Conservation (phyloP, 148 eudicot species). For the Polygonum aviculare region DNA sequence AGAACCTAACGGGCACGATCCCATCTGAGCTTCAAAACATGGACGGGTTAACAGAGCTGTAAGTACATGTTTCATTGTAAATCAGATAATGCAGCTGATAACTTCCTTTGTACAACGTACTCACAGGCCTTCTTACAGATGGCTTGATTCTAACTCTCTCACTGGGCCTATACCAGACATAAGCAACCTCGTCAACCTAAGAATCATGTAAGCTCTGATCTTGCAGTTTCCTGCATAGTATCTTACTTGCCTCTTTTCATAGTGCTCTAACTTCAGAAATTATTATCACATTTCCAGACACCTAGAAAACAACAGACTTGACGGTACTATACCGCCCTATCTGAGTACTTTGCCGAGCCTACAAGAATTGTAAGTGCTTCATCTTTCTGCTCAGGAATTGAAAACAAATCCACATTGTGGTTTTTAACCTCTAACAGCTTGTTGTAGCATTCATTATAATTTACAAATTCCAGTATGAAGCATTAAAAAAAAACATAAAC, state of each 20-base stretch:
- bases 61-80: slow-evolving; percentile 24
- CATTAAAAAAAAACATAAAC: neutral
- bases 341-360: slow-evolving; percentile 72
- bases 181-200: slow-evolving; percentile 47
- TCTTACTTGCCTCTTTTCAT: neutral
- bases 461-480: neutral
- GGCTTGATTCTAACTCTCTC: slow-evolving; percentile 58
- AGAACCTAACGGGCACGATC: slow-evolving; percentile 54
- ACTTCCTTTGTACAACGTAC: neutral
- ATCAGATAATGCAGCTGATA: slow-evolving; percentile 7
- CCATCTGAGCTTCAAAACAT: slow-evolving; percentile 70
- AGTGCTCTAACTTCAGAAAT: neutral
- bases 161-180: slow-evolving; percentile 63
- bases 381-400: neutral
- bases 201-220: slow-evolving; percentile 52
- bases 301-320: slow-evolving; percentile 74
- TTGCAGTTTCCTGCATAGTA: slow-evolving; percentile 1
- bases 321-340: slow-evolving; percentile 68
- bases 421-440: neutral
- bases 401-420: neutral
- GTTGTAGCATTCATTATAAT: neutral
- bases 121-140: slow-evolving; percentile 27
- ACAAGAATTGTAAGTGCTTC: slow-evolving; percentile 63
- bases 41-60: slow-evolving; percentile 73
- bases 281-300: slow-evolving; percentile 49